These are phyloP conservation scores for Fagus crenata DNA, from an alignment of 306 rosid species.

Conservation along the genomic window DNA sequence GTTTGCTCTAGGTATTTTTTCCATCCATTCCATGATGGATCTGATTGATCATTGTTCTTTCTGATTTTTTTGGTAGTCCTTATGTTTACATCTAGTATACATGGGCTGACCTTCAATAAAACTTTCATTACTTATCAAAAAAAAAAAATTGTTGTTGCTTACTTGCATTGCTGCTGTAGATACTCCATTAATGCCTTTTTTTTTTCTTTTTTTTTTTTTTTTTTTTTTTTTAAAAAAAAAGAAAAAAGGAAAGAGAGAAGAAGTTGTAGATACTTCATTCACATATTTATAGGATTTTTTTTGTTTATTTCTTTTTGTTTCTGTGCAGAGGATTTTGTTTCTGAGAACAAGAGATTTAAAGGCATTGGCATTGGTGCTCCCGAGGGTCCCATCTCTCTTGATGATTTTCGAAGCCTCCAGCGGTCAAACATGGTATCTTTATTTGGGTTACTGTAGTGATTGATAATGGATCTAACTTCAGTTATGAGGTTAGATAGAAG, in stretches of 20 bases:
- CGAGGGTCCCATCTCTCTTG: conserved; percentile 95
- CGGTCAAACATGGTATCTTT: conserved; percentile 71
- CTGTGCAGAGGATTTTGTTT: conserved; percentile 53
- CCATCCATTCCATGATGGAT: too few relatives aligned
- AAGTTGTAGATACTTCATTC: not conserved
- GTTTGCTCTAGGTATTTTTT: too few relatives aligned
- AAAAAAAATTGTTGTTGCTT: too few relatives aligned
- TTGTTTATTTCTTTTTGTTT: not conserved
- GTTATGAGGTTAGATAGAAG: not conserved
- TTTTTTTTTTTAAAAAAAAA: too few relatives aligned
- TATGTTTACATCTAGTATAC: too few relatives aligned
- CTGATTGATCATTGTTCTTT: too few relatives aligned
- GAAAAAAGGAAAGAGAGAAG: too few relatives aligned
- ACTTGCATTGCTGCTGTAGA: not conserved
- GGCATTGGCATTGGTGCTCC: conserved; percentile 97
- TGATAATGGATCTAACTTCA: not conserved
- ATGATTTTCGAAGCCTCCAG: conserved; percentile 96
- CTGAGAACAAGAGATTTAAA: conserved; percentile 81
- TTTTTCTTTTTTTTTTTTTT: too few relatives aligned
- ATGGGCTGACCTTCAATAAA: too few relatives aligned
- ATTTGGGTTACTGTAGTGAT: conserved; percentile 17
- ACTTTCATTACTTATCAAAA: too few relatives aligned
- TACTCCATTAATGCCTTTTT: not conserved
- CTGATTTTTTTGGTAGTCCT: too few relatives aligned
- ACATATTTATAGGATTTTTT: not conserved